Evolutionary conservation across 805 yeast genomes (phyloP).

Genomic region (Saturnispora quitensis): DNA sequence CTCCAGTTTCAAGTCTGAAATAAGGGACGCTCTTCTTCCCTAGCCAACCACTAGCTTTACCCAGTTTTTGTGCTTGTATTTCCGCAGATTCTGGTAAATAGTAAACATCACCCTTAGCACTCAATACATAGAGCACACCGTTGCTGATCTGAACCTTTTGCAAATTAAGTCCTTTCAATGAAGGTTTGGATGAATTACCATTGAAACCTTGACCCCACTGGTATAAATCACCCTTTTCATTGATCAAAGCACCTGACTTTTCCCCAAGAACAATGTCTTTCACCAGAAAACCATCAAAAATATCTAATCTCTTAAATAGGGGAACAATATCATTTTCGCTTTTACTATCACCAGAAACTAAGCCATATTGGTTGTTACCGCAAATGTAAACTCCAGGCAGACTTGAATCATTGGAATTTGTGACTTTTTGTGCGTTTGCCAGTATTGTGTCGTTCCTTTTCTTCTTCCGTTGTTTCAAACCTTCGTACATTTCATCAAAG

Average conservation of each 20-base stretch:
- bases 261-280: constrained; percentile 47
- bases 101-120: constrained; percentile 36
- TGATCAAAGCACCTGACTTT: constrained; percentile 9
- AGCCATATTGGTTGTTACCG: constrained; percentile 42
- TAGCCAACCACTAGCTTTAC: constrained; percentile 12
- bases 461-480: constrained; percentile 18
- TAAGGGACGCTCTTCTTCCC: constrained; percentile 12
- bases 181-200: constrained; percentile 21
- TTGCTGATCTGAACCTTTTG: constrained; percentile 40
- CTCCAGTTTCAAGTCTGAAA: constrained; percentile 12
- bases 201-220: constrained; percentile 52
- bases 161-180: constrained; percentile 41
- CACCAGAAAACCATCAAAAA: constrained; percentile 54
- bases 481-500: constrained; percentile 32
- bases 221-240: constrained; percentile 34
- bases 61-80: constrained; percentile 14
- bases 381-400: constrained; percentile 56
- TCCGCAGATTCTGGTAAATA: constrained; percentile 26
- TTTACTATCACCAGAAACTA: constrained; percentile 19
- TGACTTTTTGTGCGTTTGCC: constrained; percentile 17
- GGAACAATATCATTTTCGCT: constrained; percentile 27
- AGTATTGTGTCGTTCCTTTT: constrained; percentile 15
- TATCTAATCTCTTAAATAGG: constrained; percentile 50
- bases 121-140: constrained; percentile 43
- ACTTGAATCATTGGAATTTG: constrained; percentile 30